phyloP scores from a whole-genome alignment of 208 protist species.

The Crithidia bombi region DNA sequence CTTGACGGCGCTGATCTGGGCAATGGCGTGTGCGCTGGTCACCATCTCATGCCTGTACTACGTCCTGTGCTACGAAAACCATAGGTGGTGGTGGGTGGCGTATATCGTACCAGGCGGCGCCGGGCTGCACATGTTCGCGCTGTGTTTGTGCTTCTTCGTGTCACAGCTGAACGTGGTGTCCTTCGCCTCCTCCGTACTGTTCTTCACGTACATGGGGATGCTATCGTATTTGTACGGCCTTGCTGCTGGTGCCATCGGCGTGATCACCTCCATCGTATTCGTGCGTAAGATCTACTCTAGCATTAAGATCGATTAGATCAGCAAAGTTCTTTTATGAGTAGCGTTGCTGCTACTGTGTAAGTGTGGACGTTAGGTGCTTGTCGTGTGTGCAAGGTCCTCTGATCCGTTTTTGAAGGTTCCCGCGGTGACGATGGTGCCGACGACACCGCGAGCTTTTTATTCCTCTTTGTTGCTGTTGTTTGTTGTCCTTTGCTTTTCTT shows the following conservation, averaged over 20 bases:
- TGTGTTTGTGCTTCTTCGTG: slow-evolving; percentile 91
- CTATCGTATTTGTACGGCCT: slow-evolving; percentile 81
- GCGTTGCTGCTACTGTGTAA: too few relatives aligned
- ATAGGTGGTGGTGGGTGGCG: slow-evolving; percentile 98
- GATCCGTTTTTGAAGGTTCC: too few relatives aligned
- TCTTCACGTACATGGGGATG: slow-evolving; percentile 91
- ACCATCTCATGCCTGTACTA: slow-evolving; percentile 98
- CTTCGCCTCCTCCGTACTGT: slow-evolving; percentile 80
- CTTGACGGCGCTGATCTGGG: slow-evolving; percentile 96
- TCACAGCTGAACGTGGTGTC: slow-evolving; percentile 71
- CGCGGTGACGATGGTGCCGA: too few relatives aligned
- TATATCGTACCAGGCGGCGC: slow-evolving; percentile 92
- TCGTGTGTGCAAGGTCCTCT: too few relatives aligned
- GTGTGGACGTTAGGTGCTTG: too few relatives aligned
- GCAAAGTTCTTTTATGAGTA: too few relatives aligned
- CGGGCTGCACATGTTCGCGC: slow-evolving; percentile 94
- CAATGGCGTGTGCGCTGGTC: slow-evolving; percentile 95
- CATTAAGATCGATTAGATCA: slow-evolving; percentile 46
- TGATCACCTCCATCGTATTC: slow-evolving; percentile 80
- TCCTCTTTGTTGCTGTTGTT: too few relatives aligned
- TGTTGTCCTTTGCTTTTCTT: too few relatives aligned
- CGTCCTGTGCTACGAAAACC: slow-evolving; percentile 97
- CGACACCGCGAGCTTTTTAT: too few relatives aligned
- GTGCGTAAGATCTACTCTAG: slow-evolving; percentile 83
- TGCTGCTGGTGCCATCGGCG: slow-evolving; percentile 80